Percentiles rank a stretch among this genome's conserved stretches.
These are phyloP conservation scores for Thielaviopsis ethacetica DNA, from an alignment of 2,329 filamentous ascomycete species.

Conservation along the genomic window DNA sequence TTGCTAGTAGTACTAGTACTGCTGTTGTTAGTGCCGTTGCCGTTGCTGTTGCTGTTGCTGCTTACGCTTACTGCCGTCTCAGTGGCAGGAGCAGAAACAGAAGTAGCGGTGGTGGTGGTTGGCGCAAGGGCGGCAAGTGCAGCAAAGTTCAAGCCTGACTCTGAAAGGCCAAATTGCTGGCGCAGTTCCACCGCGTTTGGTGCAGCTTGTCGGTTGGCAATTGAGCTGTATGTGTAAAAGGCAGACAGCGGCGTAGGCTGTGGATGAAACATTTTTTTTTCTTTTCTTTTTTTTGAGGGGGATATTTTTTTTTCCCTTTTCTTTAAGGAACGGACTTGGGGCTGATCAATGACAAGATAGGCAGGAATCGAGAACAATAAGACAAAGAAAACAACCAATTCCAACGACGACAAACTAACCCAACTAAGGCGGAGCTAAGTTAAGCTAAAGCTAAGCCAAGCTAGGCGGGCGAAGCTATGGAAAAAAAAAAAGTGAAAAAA, in stretches of 20 bases:
- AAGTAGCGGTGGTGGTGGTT: not conserved
- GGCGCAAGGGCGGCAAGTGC: constrained; percentile 11
- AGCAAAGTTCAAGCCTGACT: constrained; percentile 20
- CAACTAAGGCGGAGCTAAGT: not conserved
- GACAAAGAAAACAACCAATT: not conserved
- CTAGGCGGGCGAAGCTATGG: not conserved
- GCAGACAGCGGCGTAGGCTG: constrained; percentile 32
- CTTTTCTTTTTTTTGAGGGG: not conserved
- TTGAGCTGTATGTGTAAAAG: constrained; percentile 20
- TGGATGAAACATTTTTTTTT: constrained; percentile 36
- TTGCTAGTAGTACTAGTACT: not conserved
- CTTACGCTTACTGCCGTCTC: not conserved
- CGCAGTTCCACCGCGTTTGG: constrained; percentile 1
- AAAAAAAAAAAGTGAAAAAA: not conserved
- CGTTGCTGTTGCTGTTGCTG: not conserved
- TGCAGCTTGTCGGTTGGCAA: not conserved
- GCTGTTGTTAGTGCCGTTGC: not conserved
- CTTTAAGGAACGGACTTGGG: not conserved
- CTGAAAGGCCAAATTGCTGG: constrained; percentile 20
- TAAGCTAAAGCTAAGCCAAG: not conserved
- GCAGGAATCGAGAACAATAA: not conserved
- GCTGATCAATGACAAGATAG: not conserved
- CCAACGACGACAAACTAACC: not conserved
- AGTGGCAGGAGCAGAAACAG: not conserved
- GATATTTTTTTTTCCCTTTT: not conserved